Conservation (phyloP, 306 rosid genomes). For the Biancaea sappan region DNA sequence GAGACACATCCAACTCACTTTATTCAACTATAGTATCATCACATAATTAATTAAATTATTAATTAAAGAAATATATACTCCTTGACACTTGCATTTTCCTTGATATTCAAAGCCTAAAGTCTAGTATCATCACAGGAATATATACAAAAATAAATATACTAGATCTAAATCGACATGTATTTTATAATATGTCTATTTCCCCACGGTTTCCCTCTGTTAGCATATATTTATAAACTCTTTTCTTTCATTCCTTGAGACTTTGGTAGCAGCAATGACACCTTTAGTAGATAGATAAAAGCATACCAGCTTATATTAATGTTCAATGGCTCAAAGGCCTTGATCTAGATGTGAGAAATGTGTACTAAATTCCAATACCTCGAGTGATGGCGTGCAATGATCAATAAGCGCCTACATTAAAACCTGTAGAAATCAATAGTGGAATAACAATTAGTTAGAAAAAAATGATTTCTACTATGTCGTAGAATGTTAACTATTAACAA, state of each 20-base stretch:
- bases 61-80: background rate
- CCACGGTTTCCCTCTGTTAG: conserved; percentile 12
- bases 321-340: too few species aligned
- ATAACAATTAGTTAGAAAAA: too few species aligned
- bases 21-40: conserved; percentile 80
- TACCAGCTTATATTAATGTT: too few species aligned
- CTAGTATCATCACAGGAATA: background rate
- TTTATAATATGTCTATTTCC: background rate
- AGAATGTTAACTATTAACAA: too few species aligned
- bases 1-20: conserved; percentile 78
- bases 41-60: conserved; percentile 18
- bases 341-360: too few species aligned
- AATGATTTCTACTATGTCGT: too few species aligned
- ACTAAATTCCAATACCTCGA: too few species aligned
- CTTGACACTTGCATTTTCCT: conserved; percentile 19
- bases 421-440: too few species aligned
- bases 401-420: too few species aligned
- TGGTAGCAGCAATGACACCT: too few species aligned
- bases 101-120: conserved; percentile 1
- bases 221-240: conserved; percentile 4
- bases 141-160: conserved; percentile 7
- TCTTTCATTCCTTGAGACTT: background rate
- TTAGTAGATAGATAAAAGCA: too few species aligned
- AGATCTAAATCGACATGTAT: background rate
- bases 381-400: too few species aligned